phyloP scores from a whole-genome alignment of 176 grass and related monocot genomes.

The Ensete ventricosum region DNA sequence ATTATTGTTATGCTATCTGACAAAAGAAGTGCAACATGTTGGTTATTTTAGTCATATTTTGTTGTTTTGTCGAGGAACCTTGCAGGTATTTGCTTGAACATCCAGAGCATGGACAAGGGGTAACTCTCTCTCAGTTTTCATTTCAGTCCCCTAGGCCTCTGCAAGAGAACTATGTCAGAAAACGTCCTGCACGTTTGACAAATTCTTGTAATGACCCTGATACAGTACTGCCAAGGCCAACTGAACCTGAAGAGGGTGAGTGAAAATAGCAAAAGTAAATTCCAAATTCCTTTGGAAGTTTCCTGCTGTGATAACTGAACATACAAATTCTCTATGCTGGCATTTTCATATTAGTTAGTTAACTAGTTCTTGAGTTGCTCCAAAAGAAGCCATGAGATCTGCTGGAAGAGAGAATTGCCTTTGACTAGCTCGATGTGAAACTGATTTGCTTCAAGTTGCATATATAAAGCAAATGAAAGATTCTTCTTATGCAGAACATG shows the following conservation, averaged over 20 bases:
- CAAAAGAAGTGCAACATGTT: not conserved
- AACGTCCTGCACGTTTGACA: constrained; percentile 19
- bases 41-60: not conserved
- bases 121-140: constrained; percentile 48
- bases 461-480: not conserved
- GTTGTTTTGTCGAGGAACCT: constrained; percentile 11
- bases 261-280: not conserved
- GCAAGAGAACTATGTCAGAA: constrained; percentile 29
- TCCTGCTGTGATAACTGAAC: not conserved
- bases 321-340: not conserved
- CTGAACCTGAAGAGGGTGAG: constrained; percentile 35
- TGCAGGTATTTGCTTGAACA: constrained; percentile 51
- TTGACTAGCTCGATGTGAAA: too few species aligned
- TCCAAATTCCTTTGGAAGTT: not conserved
- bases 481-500: not conserved
- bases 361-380: not conserved
- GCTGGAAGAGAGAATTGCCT: not conserved
- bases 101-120: constrained; percentile 36
- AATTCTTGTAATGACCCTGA: constrained; percentile 10
- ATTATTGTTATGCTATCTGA: not conserved
- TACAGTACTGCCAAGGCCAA: constrained; percentile 7
- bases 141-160: constrained; percentile 41
- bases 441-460: too few species aligned
- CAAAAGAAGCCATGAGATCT: not conserved
- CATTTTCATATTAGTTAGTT: not conserved